These are phyloP conservation scores for Annulohypoxylon maeteangense DNA, from an alignment of 495 filamentous ascomycete species.

Conservation along the genomic window DNA sequence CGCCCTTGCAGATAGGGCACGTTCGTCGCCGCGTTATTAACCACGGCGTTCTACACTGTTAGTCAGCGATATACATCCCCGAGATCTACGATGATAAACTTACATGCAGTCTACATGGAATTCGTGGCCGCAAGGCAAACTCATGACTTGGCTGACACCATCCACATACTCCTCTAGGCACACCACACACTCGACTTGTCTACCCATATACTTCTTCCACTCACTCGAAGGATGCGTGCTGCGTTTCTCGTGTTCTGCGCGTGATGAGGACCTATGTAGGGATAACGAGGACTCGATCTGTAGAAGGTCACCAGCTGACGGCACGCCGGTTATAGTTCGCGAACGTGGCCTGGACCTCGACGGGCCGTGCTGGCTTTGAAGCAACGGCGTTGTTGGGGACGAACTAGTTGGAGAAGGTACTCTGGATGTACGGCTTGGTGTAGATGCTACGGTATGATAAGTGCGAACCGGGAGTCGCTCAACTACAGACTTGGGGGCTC, in stretches of 20 bases:
- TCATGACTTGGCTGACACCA: conserved; percentile 95
- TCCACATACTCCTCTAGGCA: conserved; percentile 97
- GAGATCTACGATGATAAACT: conserved; percentile 55
- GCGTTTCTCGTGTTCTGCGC: conserved; percentile 62
- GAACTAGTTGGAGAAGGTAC: conserved; percentile 66
- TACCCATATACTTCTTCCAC: conserved; percentile 84
- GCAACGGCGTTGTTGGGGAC: conserved; percentile 80
- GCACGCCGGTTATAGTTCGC: conserved; percentile 70
- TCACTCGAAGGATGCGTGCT: conserved; percentile 60
- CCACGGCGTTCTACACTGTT: conserved; percentile 87
- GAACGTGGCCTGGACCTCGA: conserved; percentile 69
- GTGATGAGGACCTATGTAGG: conserved; percentile 39
- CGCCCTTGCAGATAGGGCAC: conserved; percentile 97
- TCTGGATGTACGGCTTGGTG: conserved; percentile 67
- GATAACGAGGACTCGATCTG: conserved; percentile 54
- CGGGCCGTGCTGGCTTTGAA: conserved; percentile 65
- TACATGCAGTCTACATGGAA: conserved; percentile 99
- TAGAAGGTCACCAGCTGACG: conserved; percentile 54
- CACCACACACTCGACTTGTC: conserved; percentile 95
- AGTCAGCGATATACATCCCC: conserved; percentile 35
- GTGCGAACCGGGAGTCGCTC: conserved; percentile 94
- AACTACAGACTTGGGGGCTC: conserved; percentile 94
- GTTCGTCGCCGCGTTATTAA: conserved; percentile 92
- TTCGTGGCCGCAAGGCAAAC: conserved; percentile 96
- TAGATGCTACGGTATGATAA: conserved; percentile 82